Evolutionary conservation across 495 filamentous ascomycete species (phyloP).

Genomic region (Emericellopsis terricola): DNA sequence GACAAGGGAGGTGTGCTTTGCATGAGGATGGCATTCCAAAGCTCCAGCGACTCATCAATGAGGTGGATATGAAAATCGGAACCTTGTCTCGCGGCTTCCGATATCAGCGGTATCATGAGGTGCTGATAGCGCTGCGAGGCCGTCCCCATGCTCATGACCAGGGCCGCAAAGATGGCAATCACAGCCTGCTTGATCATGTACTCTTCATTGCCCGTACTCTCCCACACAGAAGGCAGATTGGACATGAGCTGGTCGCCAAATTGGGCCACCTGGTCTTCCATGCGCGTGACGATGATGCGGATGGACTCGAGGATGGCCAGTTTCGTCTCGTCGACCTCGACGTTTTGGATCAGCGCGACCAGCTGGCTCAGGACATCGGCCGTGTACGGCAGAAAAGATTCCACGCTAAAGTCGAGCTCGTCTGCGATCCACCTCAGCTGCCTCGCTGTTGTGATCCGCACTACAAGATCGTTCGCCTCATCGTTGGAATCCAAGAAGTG

Average conservation of each 20-base stretch:
- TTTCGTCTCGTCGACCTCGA: slow-evolving; percentile 72
- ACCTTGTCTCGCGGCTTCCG: slow-evolving; percentile 57
- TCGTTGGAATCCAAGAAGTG: slow-evolving; percentile 68
- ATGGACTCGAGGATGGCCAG: slow-evolving; percentile 75
- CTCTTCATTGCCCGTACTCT: slow-evolving; percentile 59
- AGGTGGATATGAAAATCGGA: slow-evolving; percentile 70
- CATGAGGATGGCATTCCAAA: slow-evolving; percentile 62
- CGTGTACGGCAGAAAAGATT: slow-evolving; percentile 56
- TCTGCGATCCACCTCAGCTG: slow-evolving; percentile 65
- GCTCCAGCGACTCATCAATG: slow-evolving; percentile 77
- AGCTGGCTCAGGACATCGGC: slow-evolving; percentile 46
- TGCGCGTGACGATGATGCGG: slow-evolving; percentile 53
- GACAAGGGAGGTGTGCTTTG: slow-evolving; percentile 51
- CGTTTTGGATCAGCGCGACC: slow-evolving; percentile 59
- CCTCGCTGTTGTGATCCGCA: slow-evolving; percentile 76
- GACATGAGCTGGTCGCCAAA: slow-evolving; percentile 68
- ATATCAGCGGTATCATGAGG: slow-evolving; percentile 61
- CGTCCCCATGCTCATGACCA: slow-evolving; percentile 62
- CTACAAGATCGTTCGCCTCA: slow-evolving; percentile 71
- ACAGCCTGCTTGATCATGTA: slow-evolving; percentile 79
- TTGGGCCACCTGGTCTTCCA: slow-evolving; percentile 55
- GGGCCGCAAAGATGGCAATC: slow-evolving; percentile 58
- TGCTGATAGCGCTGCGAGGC: slow-evolving; percentile 53
- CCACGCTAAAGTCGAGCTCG: slow-evolving; percentile 59
- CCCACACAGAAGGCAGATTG: slow-evolving; percentile 72